phyloP scores from a whole-genome alignment of 441 rosid species.

The Jatropha podagrica region DNA sequence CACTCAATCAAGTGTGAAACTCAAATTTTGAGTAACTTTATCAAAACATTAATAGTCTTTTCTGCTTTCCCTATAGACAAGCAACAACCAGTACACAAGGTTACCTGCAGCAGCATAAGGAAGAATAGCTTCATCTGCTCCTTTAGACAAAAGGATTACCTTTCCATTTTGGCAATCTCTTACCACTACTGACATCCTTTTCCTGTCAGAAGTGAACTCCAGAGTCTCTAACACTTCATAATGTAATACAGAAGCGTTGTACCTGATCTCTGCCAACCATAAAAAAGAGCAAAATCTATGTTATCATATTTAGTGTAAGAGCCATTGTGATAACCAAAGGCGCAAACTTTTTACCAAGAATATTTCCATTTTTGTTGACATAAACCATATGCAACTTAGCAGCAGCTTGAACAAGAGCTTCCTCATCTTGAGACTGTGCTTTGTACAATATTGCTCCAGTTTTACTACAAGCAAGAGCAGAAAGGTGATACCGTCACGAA shows the following conservation, averaged over 20 bases:
- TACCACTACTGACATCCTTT: conserved; percentile 96
- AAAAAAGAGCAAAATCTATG: conserved; percentile 23
- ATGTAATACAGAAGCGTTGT: conserved; percentile 53
- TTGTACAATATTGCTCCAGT: conserved; percentile 76
- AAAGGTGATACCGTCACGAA: conserved; percentile 5
- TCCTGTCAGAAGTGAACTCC: conserved; percentile 98
- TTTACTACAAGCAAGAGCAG: conserved; percentile 54
- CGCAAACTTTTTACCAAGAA: conserved; percentile 57
- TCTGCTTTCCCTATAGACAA: conserved; percentile 5
- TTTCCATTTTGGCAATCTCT: conserved; percentile 77
- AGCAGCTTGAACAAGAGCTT: conserved; percentile 97
- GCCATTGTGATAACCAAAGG: conserved; percentile 26
- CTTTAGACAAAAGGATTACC: conserved; percentile 86
- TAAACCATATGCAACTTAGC: conserved; percentile 86
- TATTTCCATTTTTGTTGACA: conserved; percentile 64
- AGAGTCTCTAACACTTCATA: conserved; percentile 87
- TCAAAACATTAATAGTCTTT: not conserved
- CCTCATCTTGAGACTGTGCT: conserved; percentile 99
- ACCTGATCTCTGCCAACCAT: conserved; percentile 66
- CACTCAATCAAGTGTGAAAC: not conserved
- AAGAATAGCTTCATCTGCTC: conserved; percentile 97
- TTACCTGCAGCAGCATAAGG: conserved; percentile 79
- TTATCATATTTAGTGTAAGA: conserved; percentile 20
- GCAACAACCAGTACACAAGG: conserved; percentile 20
- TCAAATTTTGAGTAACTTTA: not conserved